Evolutionary conservation across 805 yeast species (phyloP).

Genomic region (Ogataea nitratoaversa): DNA sequence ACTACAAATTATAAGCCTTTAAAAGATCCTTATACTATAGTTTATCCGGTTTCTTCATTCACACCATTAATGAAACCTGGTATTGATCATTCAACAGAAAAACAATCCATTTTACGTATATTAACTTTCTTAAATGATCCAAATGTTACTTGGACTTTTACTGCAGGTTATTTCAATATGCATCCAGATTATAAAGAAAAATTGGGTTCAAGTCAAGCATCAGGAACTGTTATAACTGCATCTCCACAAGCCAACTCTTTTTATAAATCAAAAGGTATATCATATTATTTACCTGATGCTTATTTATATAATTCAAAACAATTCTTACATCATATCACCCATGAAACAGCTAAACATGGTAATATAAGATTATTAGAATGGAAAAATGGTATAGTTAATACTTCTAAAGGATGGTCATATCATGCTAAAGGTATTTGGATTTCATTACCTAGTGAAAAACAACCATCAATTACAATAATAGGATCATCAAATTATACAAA

Average conservation of each 20-base stretch:
- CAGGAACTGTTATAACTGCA: constrained; percentile 80
- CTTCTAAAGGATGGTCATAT: constrained; percentile 89
- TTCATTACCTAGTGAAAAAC: constrained; percentile 46
- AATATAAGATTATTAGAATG: constrained; percentile 70
- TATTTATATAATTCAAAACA: constrained; percentile 70
- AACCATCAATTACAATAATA: constrained; percentile 72
- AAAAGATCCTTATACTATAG: constrained; percentile 47
- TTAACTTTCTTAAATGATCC: constrained; percentile 55
- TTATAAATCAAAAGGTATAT: constrained; percentile 76
- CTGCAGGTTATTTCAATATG: constrained; percentile 96
- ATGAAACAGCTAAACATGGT: background rate
- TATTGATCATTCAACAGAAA: constrained; percentile 65
- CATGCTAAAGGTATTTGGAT: constrained; percentile 97
- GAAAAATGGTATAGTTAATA: constrained; percentile 80
- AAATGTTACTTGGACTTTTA: constrained; percentile 70
- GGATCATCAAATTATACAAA: constrained; percentile 94
- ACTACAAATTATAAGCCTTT: constrained; percentile 19
- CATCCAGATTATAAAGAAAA: constrained; percentile 62
- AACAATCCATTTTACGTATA: constrained; percentile 59
- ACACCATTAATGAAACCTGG: constrained; percentile 71
- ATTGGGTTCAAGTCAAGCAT: constrained; percentile 53
- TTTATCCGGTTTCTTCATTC: constrained; percentile 89
- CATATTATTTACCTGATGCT: constrained; percentile 80
- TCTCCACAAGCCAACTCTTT: constrained; percentile 94
- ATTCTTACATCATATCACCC: constrained; percentile 41